phyloP scores from a whole-genome alignment of 83 land plant genomes.

The Larix sibirica region DNA sequence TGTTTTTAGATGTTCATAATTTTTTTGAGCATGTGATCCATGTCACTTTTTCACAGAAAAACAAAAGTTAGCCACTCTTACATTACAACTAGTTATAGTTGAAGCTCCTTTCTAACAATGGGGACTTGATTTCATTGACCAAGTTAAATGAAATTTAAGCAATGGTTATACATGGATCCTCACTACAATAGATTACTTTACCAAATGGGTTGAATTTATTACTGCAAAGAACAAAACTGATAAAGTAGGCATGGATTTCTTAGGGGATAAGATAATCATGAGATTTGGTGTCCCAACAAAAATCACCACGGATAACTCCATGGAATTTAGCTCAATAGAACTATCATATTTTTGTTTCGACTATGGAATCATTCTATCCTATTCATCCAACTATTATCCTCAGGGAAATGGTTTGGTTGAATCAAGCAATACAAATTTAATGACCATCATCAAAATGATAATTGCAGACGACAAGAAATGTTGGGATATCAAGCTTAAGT shows the following conservation, averaged over 20 bases:
- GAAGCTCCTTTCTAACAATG: background rate
- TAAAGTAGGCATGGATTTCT: background rate
- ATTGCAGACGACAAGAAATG: no score
- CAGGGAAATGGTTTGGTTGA: background rate
- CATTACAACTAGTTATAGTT: background rate
- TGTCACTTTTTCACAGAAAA: background rate
- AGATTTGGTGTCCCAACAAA: background rate
- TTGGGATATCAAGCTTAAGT: no score
- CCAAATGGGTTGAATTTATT: background rate
- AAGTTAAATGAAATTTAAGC: background rate
- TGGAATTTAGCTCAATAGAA: background rate
- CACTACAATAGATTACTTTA: background rate
- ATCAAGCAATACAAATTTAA: no score
- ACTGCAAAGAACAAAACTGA: background rate
- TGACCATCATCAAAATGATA: no score
- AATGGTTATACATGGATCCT: background rate
- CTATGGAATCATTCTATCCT: background rate
- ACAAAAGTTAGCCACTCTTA: background rate
- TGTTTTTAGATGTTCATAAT: background rate
- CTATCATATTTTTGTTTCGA: background rate
- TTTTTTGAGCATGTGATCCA: background rate
- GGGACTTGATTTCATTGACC: background rate
- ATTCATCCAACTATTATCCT: background rate
- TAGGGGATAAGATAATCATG: background rate
- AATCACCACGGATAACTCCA: background rate